Conservation (phyloP, 140 eudicot species). For the Artemisia princeps region DNA sequence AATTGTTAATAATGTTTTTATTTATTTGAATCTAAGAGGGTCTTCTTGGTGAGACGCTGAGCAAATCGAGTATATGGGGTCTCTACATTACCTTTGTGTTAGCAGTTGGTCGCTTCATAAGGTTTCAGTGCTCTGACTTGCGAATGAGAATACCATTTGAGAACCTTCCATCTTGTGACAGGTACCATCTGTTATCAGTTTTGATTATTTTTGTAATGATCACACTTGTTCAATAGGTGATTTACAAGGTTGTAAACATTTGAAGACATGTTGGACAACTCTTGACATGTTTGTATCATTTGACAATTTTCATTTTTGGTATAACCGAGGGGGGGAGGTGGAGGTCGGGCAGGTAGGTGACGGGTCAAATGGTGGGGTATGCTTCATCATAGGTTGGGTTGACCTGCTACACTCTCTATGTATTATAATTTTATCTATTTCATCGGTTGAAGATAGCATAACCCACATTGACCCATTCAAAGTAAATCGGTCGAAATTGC, state of each 20-base stretch:
- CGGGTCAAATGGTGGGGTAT: too few relatives aligned
- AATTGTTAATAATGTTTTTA: constrained; percentile 10
- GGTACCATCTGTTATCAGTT: constrained; percentile 34
- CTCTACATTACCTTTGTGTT: constrained; percentile 94
- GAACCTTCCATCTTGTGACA: constrained; percentile 96
- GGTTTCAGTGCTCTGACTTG: constrained; percentile 94
- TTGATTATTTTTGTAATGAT: not conserved
- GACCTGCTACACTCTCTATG: too few relatives aligned
- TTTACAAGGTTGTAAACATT: not conserved
- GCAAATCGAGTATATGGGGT: constrained; percentile 99
- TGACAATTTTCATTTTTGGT: not conserved
- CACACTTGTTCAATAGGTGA: not conserved
- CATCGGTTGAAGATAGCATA: not conserved
- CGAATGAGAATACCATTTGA: constrained; percentile 96
- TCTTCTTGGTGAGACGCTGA: constrained; percentile 88
- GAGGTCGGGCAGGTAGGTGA: too few relatives aligned
- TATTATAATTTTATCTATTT: not conserved
- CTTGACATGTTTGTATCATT: constrained; percentile 6
- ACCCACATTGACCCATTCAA: not conserved
- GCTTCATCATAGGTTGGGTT: not conserved
- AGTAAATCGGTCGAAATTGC: not conserved
- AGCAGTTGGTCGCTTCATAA: constrained; percentile 95
- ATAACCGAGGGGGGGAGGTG: not conserved
- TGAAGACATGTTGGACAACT: not conserved
- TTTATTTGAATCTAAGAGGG: constrained; percentile 59